Evolutionary conservation across 345 rosid genomes (phyloP), one percentile per base, ranked within the genome.

Genomic region (Lumnitzera littorea): DNA sequence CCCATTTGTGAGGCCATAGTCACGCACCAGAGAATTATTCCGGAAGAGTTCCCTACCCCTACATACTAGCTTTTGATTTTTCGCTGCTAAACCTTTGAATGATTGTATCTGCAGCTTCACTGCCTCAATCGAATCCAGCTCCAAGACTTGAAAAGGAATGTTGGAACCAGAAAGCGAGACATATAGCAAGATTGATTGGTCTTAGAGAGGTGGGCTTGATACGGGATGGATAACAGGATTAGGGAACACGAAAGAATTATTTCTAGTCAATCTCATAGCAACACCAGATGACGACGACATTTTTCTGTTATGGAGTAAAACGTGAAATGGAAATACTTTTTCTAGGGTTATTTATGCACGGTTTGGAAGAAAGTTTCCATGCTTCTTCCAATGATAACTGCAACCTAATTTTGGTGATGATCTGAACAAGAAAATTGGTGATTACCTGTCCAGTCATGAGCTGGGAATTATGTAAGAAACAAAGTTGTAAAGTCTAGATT

Each of bases 51-150:
- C 96, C 43, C 89, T 76, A 46, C 96, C 96, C 12, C 78, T 79
- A 47, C 83, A 89, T 20, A 89, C 85, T 50, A 89, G 68, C 60
- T 81, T 89, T 70, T 89, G 96, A 47, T 84, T 86, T 76, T 74
- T 84, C 11, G 63, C 91, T 2, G 82, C 88, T 60, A 89, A 89
- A 0, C 96, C 94, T 53, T 80, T 78, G 51, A 61, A 81, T 7
- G 76, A 80, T 65, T 89, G 96, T 59, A 89, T 81, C 70, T 75
- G 76, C 2, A 86, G 70, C 78, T 89, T 89, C 56, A 89, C 85
- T 13, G 96, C 81, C 52, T 79, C 83, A 12, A 86, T 86, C 0
- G 96, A 69, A 20, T 89, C 94, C 1, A 87, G 76, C 70, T 67
- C 87, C 50, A 79, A 67, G 24, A 89, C 80, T 15, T 75, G 79